Base-by-base conservation (phyloP, 2,329 filamentous ascomycete species). In the Epichloe brachyelytri region DNA sequence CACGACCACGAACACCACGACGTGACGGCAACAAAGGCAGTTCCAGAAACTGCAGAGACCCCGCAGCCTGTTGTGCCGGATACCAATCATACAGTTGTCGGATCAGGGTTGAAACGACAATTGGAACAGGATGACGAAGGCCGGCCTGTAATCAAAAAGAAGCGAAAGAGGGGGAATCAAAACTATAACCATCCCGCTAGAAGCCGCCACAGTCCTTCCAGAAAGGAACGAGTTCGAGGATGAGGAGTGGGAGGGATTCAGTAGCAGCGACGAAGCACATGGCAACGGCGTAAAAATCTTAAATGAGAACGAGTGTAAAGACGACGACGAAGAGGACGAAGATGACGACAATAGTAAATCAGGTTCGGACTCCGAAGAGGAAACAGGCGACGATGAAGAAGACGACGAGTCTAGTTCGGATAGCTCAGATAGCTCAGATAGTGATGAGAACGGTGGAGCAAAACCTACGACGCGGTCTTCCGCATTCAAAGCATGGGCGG, bases 401-500 rank as follows among this genome's bases (percentile, higher is more conserved):
- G 62, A 66, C 1, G 64, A 65, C 12, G 63, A 64, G 2, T 64
- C 62, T 1, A 64, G 63, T 4, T 65, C 63, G 2, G 63, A 63
- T 0, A 64, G 63, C 1, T 39, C 43, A 20, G 63, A 63, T 0
- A 64, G 63, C 1, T 34, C 22, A 14, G 61, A 61, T 3, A 57
- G 58, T 2, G 61, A 59, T 5, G 62, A 61, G 0, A 55, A 60
- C n/a, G 53, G 54, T n/a, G 56, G 60, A 0, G 65, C 64, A 1
- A 17, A 55, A 36, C 61, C 63, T 45, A 59, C 62, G 15, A 63
- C 66, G 57, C 68, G 54, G 65, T 65, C 68, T 6, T 80, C 78
- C 2, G 88, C 88, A 0, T 98, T 98, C 75, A 97, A 97, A 66
- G 78, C 85, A 2, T 98, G 93, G 93, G 93, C 93, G 19, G 82